Conservation (phyloP, 108 stramenopile species). For the Cyclostephanos invisitatus region DNA sequence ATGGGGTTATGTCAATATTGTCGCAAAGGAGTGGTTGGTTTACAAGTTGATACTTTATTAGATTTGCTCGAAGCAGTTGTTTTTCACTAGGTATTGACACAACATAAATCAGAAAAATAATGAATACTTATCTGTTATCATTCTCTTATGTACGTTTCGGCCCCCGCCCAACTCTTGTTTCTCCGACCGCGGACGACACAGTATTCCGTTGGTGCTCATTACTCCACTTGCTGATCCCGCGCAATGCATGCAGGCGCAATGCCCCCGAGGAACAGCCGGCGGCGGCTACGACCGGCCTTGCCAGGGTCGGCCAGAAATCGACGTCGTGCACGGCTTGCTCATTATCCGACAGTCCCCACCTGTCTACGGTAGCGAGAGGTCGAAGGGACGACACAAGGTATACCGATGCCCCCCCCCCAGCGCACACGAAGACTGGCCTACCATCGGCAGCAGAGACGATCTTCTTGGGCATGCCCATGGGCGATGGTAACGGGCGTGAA, state of each 20-base stretch:
- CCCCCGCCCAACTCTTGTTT: too few relatives aligned
- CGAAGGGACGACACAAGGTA: slow-evolving; percentile 75
- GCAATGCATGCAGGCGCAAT: slow-evolving; percentile 82
- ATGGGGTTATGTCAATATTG: too few relatives aligned
- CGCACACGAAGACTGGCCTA: slow-evolving; percentile 79
- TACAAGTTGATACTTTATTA: too few relatives aligned
- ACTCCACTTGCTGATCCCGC: slow-evolving; percentile 83
- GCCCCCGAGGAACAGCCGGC: slow-evolving; percentile 83
- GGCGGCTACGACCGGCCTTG: slow-evolving; percentile 85
- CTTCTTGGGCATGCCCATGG: slow-evolving; percentile 72
- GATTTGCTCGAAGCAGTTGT: too few relatives aligned
- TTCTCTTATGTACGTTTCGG: too few relatives aligned
- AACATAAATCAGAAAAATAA: too few relatives aligned
- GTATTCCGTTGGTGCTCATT: slow-evolving; percentile 49
- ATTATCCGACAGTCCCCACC: slow-evolving; percentile 75
- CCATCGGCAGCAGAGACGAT: slow-evolving; percentile 77
- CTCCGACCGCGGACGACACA: slow-evolving; percentile 63
- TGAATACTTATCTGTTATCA: too few relatives aligned
- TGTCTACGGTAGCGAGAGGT: slow-evolving; percentile 76
- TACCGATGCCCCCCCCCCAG: slow-evolving; percentile 73
- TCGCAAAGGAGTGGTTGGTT: too few relatives aligned
- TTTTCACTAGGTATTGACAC: too few relatives aligned
- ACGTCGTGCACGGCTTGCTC: slow-evolving; percentile 63
- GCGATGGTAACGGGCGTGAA: slow-evolving; percentile 66
- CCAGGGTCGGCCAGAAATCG: slow-evolving; percentile 86